Base-by-base conservation (phyloP, 1,139 yeast genomes). In the Diutina pseudorugosa region DNA sequence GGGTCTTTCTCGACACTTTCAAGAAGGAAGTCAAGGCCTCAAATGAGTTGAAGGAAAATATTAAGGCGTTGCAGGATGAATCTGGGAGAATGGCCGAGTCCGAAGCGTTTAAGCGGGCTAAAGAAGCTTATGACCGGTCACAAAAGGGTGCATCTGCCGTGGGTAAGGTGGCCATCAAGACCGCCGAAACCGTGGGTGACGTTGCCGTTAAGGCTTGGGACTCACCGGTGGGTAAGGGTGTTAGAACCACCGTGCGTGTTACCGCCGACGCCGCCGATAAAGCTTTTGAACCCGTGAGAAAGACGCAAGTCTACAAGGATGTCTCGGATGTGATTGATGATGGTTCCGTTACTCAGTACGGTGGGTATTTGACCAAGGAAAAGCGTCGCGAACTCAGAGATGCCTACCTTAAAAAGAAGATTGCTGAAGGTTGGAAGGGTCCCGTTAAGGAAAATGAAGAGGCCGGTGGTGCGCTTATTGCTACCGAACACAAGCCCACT, bases 181-280 rank as follows among this genome's bases (percentile, higher is more conserved):
- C 98, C 2, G 97, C 98, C n/a, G 89, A 86, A 62, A 94, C 84
- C 41, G 89, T 93, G 33, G 98, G 97, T 53, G 84, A 79, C 53
- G 95, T 83, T 49, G 98, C 97, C 3, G 76, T 79, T 50, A 84
- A 84, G 57, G 97, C 98, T 0, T 94, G 99, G 99, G 97, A 94
- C 57, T 89, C 97, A 1, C 90, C 93, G 40, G 87, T 93, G 51
- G 93, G 96, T 57, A 83, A 85, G 67, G 86, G 84, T 52, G 93
- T 96, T 18, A 80, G 98, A 64, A 76, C 82, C 47, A 89, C 90
- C 0, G 94, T 90, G 14, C 78, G 77, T 57, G 79, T 79, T 53
- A 82, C 97, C 11, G 96, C 95, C 1, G 89, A 87, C 53, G 83
- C 75, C 19, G 83, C 89, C 21, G 96, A 89, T 65, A 85, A 84